Evolutionary conservation across 2,329 filamentous ascomycete genomes (phyloP).

Genomic region (Cladosporium sp.): DNA sequence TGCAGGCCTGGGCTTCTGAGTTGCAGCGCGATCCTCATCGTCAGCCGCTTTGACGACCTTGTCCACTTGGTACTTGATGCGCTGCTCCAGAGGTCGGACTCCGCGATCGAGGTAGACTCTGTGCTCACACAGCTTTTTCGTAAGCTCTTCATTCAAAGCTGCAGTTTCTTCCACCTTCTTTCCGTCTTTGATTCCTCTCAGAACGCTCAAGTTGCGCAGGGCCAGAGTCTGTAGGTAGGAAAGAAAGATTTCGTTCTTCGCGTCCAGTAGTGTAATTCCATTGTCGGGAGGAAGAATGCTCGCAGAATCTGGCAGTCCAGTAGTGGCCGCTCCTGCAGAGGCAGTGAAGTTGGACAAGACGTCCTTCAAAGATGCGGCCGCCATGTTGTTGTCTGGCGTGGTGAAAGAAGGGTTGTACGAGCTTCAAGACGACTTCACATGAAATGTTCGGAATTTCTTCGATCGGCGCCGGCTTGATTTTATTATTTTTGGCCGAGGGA

Average conservation of each 20-base stretch:
- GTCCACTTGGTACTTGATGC: slow-evolving; percentile 92
- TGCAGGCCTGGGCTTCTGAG: slow-evolving; percentile 32
- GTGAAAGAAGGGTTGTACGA: background rate
- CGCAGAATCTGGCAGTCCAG: slow-evolving; percentile 51
- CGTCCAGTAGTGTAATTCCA: slow-evolving; percentile 89
- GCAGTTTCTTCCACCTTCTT: slow-evolving; percentile 32
- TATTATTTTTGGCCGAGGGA: slow-evolving; percentile 8
- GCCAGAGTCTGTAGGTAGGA: slow-evolving; percentile 94
- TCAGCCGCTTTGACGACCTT: slow-evolving; percentile 87
- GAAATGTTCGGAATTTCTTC: slow-evolving; percentile 11
- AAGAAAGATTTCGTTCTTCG: slow-evolving; percentile 95
- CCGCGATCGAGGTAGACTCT: slow-evolving; percentile 93
- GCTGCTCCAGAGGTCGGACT: slow-evolving; percentile 81
- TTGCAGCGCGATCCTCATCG: slow-evolving; percentile 55
- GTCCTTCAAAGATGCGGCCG: slow-evolving; percentile 31
- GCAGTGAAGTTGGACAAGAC: slow-evolving; percentile 47
- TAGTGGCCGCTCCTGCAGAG: slow-evolving; percentile 59
- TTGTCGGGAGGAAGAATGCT: slow-evolving; percentile 69
- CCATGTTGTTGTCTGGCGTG: slow-evolving; percentile 8
- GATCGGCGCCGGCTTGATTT: background rate
- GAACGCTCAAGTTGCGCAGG: slow-evolving; percentile 54
- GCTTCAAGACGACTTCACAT: slow-evolving; percentile 2
- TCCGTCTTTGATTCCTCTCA: slow-evolving; percentile 34
- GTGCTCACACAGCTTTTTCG: slow-evolving; percentile 84
- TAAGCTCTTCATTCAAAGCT: slow-evolving; percentile 62